A percentile compares a stretch with the other conserved stretches of the same genome.
phyloP scores from a whole-genome alignment of 2,329 filamentous ascomycete species.

The Epichloe gansuensis region DNA sequence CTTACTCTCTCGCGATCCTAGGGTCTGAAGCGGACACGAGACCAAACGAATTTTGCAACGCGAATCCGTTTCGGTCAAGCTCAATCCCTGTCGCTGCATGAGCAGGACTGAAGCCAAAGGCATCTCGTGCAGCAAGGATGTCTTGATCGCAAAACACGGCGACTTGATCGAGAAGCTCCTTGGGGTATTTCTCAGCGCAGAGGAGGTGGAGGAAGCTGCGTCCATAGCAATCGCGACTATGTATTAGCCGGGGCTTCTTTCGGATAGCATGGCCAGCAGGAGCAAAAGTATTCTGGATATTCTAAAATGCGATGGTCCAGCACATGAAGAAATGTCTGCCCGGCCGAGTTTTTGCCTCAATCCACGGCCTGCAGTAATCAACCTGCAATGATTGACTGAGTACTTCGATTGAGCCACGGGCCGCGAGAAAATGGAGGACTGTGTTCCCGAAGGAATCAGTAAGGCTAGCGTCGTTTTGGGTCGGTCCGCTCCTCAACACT shows the following conservation, averaged over 20 bases:
- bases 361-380: constrained; percentile 9
- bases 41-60: constrained; percentile 1
- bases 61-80: constrained; percentile 1
- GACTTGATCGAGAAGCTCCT: constrained; percentile 20
- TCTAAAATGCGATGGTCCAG: constrained; percentile 24
- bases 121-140: constrained; percentile 31
- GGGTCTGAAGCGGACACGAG: constrained; percentile 4
- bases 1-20: constrained; percentile 7
- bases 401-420: constrained; percentile 16
- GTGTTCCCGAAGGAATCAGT: constrained; percentile 36
- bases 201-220: constrained; percentile 40
- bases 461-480: constrained; percentile 6
- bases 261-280: constrained; percentile 15
- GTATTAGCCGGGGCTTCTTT: constrained; percentile 16
- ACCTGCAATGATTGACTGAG: constrained; percentile 17
- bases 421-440: constrained; percentile 33
- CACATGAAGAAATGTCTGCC: constrained; percentile 38
- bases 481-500: constrained; percentile 7
- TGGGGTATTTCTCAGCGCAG: constrained; percentile 6
- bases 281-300: constrained; percentile 14
- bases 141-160: constrained; percentile 21
- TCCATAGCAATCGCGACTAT: constrained; percentile 35
- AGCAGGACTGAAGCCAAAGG: constrained; percentile 28
- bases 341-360: constrained; percentile 28
- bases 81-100: constrained; percentile 1